Conservation (phyloP, 2,329 filamentous ascomycete genomes). For the Trichoderma semiorbis region DNA sequence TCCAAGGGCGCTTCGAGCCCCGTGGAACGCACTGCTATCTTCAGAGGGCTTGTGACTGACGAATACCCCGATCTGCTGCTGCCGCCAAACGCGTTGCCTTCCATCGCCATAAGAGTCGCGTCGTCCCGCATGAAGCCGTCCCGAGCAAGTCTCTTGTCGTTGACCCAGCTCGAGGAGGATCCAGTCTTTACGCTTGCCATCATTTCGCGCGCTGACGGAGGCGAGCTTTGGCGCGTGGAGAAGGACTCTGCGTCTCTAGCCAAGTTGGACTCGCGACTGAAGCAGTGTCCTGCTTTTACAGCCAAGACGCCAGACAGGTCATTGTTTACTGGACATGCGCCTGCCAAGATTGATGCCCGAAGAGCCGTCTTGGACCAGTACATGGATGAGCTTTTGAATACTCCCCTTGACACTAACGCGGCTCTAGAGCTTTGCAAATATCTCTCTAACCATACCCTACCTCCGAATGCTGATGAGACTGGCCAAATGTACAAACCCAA, state of each 20-base stretch:
- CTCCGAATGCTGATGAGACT: constrained; percentile 58
- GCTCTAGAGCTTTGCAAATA: constrained; percentile 84
- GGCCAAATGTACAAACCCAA: constrained; percentile 18
- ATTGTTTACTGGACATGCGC: constrained; percentile 88
- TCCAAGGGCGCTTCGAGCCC: constrained; percentile 34
- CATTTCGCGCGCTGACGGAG: constrained; percentile 69
- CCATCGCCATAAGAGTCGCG: constrained; percentile 80
- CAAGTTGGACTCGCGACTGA: constrained; percentile 78
- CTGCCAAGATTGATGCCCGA: constrained; percentile 86
- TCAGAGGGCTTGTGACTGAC: constrained; percentile 74
- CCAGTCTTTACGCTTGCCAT: constrained; percentile 90
- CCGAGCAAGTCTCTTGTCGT: constrained; percentile 74
- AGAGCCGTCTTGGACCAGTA: constrained; percentile 78
- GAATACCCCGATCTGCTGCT: constrained; percentile 84
- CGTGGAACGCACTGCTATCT: constrained; percentile 55
- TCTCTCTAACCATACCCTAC: constrained; percentile 65
- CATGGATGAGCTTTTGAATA: constrained; percentile 80
- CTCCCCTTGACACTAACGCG: constrained; percentile 70
- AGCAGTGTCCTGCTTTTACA: constrained; percentile 67
- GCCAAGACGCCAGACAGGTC: constrained; percentile 78
- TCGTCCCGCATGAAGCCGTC: constrained; percentile 95
- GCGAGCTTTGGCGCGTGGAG: constrained; percentile 89
- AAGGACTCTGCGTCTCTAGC: constrained; percentile 81
- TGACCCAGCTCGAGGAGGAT: constrained; percentile 81
- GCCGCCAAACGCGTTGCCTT: constrained; percentile 82